Conservation (phyloP, 2,329 filamentous ascomycete species). For the Capronia americana region DNA sequence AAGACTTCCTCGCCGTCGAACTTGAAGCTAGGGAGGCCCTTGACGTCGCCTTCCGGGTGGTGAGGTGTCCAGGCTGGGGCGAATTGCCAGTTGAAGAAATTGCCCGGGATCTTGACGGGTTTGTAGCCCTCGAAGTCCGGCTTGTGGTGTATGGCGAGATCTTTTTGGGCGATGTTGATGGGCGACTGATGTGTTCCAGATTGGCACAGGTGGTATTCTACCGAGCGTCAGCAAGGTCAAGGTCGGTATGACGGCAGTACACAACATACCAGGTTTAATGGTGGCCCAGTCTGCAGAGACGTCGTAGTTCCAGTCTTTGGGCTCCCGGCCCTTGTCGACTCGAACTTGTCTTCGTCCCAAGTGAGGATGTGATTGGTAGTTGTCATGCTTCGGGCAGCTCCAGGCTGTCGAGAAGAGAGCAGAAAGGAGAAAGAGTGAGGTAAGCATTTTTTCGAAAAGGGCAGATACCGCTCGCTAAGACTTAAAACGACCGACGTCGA, state of each 20-base stretch:
- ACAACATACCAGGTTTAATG: slow-evolving; percentile 32
- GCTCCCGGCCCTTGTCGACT: slow-evolving; percentile 29
- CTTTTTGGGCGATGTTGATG: slow-evolving; percentile 53
- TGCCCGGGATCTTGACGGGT: slow-evolving; percentile 44
- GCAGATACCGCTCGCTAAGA: slow-evolving; percentile 5
- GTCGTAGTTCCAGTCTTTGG: slow-evolving; percentile 34
- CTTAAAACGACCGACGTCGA: not conserved
- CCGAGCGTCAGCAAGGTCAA: slow-evolving; percentile 13
- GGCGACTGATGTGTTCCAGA: slow-evolving; percentile 59
- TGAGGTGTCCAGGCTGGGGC: slow-evolving; percentile 54
- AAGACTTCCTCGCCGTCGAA: slow-evolving; percentile 58
- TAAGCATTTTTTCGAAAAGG: slow-evolving; percentile 17
- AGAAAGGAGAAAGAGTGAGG: slow-evolving; percentile 24
- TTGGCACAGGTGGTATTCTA: slow-evolving; percentile 55
- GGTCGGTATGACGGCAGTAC: not conserved
- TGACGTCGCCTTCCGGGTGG: slow-evolving; percentile 47
- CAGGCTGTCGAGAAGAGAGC: slow-evolving; percentile 32
- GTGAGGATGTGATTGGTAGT: slow-evolving; percentile 35
- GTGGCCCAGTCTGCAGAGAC: slow-evolving; percentile 32
- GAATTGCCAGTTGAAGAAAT: slow-evolving; percentile 59
- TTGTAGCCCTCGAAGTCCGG: slow-evolving; percentile 52
- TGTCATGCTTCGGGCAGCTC: slow-evolving; percentile 34
- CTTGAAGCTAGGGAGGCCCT: slow-evolving; percentile 50
- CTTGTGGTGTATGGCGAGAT: slow-evolving; percentile 50
- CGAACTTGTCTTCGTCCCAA: slow-evolving; percentile 32